phyloP scores from a whole-genome alignment of 768 basidiomycete genomes.

The Paxillus rubicundulus region DNA sequence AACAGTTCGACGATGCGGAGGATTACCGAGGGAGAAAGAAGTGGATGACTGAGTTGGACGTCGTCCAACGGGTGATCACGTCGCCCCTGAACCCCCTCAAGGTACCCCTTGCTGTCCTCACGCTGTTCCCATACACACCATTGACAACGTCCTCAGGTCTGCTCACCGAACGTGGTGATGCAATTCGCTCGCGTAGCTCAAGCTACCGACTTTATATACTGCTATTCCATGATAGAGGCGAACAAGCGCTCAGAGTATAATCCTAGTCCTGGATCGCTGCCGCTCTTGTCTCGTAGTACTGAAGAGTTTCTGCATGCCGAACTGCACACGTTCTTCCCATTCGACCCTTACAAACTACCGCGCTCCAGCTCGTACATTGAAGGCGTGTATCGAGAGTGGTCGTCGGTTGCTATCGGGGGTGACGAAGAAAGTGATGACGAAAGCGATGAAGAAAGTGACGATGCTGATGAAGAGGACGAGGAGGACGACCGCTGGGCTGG shows the following conservation, averaged over 20 bases:
- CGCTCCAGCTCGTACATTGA: conserved; percentile 76
- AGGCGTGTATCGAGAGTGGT: conserved; percentile 87
- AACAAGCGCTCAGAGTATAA: conserved; percentile 69
- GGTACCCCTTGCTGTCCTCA: conserved; percentile 37
- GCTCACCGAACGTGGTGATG: conserved; percentile 84
- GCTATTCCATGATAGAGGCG: conserved; percentile 88
- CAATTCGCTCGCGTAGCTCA: conserved; percentile 95
- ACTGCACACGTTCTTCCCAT: conserved; percentile 94
- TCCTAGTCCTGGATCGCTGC: conserved; percentile 22
- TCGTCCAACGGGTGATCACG: conserved; percentile 76
- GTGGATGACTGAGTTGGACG: conserved; percentile 82
- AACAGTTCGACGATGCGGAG: conserved; percentile 55
- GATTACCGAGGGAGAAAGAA: conserved; percentile 51
- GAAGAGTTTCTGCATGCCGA: conserved; percentile 53
- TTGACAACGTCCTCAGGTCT: conserved; percentile 51
- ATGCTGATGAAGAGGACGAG: conserved; percentile 24
- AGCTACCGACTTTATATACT: conserved; percentile 88
- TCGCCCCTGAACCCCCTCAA: conserved; percentile 89
- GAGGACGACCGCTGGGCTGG: not conserved
- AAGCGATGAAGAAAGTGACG: conserved; percentile 46
- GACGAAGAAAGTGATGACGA: conserved; percentile 73
- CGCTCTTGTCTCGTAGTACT: conserved; percentile 23
- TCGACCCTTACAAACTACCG: conserved; percentile 93
- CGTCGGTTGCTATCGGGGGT: conserved; percentile 65
- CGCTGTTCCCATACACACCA: not conserved